A percentile compares a stretch with the other conserved stretches of the same genome.
Conservation (phyloP, 1,284 basidiomycete species). For the Cutaneotrichosporon arboriforme region DNA sequence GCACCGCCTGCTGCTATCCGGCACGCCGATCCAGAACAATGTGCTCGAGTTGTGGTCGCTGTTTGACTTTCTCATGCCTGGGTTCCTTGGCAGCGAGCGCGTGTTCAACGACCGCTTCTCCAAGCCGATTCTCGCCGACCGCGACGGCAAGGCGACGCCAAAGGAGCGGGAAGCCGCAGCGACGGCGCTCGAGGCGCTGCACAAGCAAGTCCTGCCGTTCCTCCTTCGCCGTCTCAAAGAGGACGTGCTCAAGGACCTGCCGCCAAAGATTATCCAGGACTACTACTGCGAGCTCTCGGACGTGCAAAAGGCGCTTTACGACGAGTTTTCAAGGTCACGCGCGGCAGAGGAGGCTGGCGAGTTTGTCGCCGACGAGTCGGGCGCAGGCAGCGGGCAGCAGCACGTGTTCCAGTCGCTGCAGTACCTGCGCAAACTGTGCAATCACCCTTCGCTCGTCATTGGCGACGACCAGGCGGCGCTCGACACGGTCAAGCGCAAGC, state of each 20-base stretch:
- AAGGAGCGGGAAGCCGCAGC: constrained; percentile 95
- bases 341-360: constrained; percentile 63
- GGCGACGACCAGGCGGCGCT: constrained; percentile 63
- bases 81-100: constrained; percentile 91
- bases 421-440: constrained; percentile 95
- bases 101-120: constrained; percentile 94
- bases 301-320: constrained; percentile 86
- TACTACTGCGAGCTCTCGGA: constrained; percentile 98
- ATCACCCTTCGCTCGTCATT: constrained; percentile 87
- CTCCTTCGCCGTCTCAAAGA: constrained; percentile 93
- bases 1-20: constrained; percentile 89
- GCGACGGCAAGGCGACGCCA: constrained; percentile 79
- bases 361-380: constrained; percentile 51
- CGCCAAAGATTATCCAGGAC: constrained; percentile 99
- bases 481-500: constrained; percentile 59
- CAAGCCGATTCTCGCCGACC: constrained; percentile 90
- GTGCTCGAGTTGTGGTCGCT: constrained; percentile 97
- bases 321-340: constrained; percentile 80
- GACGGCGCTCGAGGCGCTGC: constrained; percentile 87
- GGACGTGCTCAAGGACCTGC: constrained; percentile 91
- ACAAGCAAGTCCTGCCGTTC: constrained; percentile 99
- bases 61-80: constrained; percentile 99
- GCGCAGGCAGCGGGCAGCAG: constrained; percentile 57
- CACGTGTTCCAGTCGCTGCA: constrained; percentile 96
- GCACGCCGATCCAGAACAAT: constrained; percentile 99